Percentiles rank a stretch among this genome's conserved stretches.
These are phyloP conservation scores for Xylona heveae DNA, from an alignment of 495 filamentous ascomycete species.

Conservation along the genomic window DNA sequence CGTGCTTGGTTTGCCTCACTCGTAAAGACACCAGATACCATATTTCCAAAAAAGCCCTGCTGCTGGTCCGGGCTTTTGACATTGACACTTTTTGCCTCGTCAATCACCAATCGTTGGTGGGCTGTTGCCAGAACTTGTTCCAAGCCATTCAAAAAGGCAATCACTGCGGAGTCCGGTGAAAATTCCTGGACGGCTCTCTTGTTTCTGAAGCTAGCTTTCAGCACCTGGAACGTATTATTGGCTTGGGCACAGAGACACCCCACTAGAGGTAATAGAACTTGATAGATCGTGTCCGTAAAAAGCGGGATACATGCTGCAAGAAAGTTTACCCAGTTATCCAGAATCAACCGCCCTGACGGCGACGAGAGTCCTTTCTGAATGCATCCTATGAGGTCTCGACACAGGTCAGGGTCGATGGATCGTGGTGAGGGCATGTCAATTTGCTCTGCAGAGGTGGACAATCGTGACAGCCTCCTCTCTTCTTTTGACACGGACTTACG, in stretches of 20 bases:
- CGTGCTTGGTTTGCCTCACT: conserved; percentile 55
- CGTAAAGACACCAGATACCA: conserved; percentile 83
- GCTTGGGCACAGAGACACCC: conserved; percentile 72
- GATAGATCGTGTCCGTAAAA: conserved; percentile 65
- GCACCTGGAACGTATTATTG: conserved; percentile 36
- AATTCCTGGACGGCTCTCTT: conserved; percentile 8
- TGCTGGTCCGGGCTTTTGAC: conserved; percentile 65
- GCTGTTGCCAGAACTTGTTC: conserved; percentile 76
- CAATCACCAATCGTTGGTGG: conserved; percentile 60
- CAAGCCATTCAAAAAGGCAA: conserved; percentile 66
- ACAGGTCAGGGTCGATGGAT: conserved; percentile 28
- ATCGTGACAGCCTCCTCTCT: conserved; percentile 22
- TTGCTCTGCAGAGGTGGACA: conserved; percentile 27
- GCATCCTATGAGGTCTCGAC: conserved; percentile 56
- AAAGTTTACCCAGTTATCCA: conserved; percentile 82
- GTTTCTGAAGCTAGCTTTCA: conserved; percentile 33
- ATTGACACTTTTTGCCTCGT: conserved; percentile 44
- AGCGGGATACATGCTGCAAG: conserved; percentile 69
- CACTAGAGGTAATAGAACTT: conserved; percentile 73
- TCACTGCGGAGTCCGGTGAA: conserved; percentile 44
- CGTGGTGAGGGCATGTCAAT: conserved; percentile 17
- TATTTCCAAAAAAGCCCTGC: conserved; percentile 88
- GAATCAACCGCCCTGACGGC: conserved; percentile 43
- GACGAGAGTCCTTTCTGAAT: conserved; percentile 67
- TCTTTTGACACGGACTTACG: conserved; percentile 25